A percentile compares a stretch with the other conserved stretches of the same genome.
Conservation (phyloP, 495 filamentous ascomycete genomes). For the Aspergillus funiculosus region DNA sequence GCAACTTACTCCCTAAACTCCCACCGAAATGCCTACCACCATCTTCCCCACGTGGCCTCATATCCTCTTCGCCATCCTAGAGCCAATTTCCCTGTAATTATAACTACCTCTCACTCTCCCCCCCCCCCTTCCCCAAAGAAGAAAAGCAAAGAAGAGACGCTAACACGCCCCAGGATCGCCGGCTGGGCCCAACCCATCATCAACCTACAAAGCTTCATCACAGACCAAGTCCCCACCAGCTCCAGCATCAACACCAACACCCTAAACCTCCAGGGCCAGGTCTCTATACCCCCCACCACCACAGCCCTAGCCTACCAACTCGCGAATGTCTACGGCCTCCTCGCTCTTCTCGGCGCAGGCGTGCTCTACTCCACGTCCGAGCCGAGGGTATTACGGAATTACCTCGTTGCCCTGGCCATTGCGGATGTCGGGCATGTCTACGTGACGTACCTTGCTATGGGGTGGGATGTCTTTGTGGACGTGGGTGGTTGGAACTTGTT, state of each 20-base stretch:
- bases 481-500: conserved; percentile 59
- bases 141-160: conserved; percentile 1
- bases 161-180: conserved; percentile 38
- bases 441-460: conserved; percentile 55
- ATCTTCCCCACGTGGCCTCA: conserved; percentile 41
- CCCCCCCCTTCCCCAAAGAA: background rate
- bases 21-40: conserved; percentile 28
- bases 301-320: conserved; percentile 54
- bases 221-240: conserved; percentile 49
- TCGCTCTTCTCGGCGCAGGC: conserved; percentile 55
- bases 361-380: conserved; percentile 60
- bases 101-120: conserved; percentile 2
- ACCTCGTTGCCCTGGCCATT: conserved; percentile 57
- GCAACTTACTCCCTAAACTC: background rate
- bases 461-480: conserved; percentile 47
- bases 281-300: conserved; percentile 36
- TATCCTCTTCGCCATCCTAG: conserved; percentile 48
- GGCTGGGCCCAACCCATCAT: conserved; percentile 53
- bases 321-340: conserved; percentile 60
- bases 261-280: conserved; percentile 17
- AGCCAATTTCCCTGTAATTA: conserved; percentile 61
- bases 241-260: conserved; percentile 21
- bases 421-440: conserved; percentile 67
- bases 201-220: conserved; percentile 52
- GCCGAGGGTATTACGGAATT: conserved; percentile 59